phyloP scores from a whole-genome alignment of 257 asterid genomes.

The Solanum chilense region DNA sequence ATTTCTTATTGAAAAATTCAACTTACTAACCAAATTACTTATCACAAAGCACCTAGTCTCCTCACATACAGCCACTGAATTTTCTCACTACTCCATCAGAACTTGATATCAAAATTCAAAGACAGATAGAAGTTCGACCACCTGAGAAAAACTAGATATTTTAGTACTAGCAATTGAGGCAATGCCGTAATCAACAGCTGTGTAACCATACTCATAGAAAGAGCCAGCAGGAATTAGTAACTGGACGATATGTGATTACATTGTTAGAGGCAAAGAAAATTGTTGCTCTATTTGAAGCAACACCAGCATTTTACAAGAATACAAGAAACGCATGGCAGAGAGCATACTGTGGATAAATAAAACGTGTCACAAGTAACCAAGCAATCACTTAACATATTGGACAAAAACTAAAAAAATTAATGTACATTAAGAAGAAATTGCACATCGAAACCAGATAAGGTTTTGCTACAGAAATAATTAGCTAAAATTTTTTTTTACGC shows the following conservation, averaged over 20 bases:
- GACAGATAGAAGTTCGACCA: neutral
- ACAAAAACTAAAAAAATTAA: neutral
- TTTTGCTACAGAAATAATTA: neutral
- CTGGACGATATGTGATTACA: neutral
- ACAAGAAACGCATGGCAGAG: neutral
- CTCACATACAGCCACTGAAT: no score
- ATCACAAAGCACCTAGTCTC: no score
- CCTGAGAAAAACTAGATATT: neutral
- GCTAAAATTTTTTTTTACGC: conserved; percentile 59
- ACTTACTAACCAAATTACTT: no score
- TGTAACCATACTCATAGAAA: neutral
- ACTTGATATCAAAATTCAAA: neutral
- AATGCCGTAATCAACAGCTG: neutral
- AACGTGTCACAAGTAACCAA: neutral
- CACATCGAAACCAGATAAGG: neutral
- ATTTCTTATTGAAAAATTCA: no score
- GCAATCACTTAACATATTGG: neutral
- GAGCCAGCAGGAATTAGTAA: neutral
- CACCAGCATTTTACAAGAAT: neutral
- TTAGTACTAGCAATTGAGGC: neutral
- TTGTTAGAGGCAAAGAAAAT: neutral
- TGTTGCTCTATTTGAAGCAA: neutral
- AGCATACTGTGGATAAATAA: no score
- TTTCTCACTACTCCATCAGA: neutral
- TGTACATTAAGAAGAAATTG: neutral